These are phyloP conservation scores for Neurospora sp. DNA, from an alignment of 495 filamentous ascomycete species.

Conservation along the genomic window DNA sequence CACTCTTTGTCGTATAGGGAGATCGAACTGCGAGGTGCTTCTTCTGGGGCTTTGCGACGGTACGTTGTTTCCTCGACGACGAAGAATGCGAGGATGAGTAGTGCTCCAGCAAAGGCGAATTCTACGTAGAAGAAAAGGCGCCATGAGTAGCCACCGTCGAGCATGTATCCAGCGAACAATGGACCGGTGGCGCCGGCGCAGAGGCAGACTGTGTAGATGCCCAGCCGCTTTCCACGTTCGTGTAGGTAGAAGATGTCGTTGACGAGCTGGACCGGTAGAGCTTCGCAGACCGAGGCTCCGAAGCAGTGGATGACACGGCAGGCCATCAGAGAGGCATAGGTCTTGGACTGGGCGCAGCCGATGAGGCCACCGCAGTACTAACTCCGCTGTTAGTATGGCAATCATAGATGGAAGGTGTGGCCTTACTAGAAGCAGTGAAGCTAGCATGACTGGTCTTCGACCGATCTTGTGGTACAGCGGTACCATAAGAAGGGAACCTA, in stretches of 20 bases:
- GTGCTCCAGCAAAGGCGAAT: slow-evolving; percentile 45
- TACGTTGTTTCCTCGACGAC: slow-evolving; percentile 55
- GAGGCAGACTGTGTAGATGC: slow-evolving; percentile 53
- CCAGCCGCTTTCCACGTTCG: slow-evolving; percentile 48
- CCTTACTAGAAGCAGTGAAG: slow-evolving; percentile 39
- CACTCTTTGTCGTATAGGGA: slow-evolving; percentile 13
- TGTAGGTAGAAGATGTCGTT: slow-evolving; percentile 61
- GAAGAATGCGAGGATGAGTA: slow-evolving; percentile 49
- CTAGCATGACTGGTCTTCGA: slow-evolving; percentile 49
- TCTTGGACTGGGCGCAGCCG: slow-evolving; percentile 41
- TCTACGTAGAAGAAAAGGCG: slow-evolving; percentile 57
- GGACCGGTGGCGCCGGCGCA: slow-evolving; percentile 51
- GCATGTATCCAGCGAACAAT: slow-evolving; percentile 54
- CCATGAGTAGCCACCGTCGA: slow-evolving; percentile 53
- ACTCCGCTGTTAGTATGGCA: no score
- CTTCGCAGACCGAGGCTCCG: slow-evolving; percentile 51
- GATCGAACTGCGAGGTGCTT: not conserved
- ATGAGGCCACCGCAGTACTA: slow-evolving; percentile 48
- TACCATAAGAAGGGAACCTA: slow-evolving; percentile 48
- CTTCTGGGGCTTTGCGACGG: slow-evolving; percentile 25
- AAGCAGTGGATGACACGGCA: slow-evolving; percentile 46
- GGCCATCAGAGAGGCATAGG: slow-evolving; percentile 44
- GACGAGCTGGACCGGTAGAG: slow-evolving; percentile 52
- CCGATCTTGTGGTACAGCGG: slow-evolving; percentile 53
- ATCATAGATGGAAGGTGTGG: no score